Conservation (phyloP, 1,139 yeast species). For the Schwanniomyces etchellsii region DNA sequence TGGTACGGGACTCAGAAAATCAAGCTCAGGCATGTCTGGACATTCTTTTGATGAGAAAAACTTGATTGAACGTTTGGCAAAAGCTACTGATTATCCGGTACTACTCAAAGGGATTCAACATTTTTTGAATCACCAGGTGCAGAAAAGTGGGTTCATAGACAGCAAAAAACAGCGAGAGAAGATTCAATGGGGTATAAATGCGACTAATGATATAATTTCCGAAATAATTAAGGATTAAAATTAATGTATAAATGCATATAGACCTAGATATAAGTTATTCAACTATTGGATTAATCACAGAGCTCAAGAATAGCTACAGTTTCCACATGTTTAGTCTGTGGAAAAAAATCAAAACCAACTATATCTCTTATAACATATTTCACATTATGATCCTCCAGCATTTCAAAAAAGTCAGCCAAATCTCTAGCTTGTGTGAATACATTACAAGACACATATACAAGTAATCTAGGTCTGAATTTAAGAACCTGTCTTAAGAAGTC, state of each 20-base stretch:
- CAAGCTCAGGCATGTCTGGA: constrained; percentile 28
- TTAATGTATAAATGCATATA: not conserved
- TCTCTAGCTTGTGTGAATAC: constrained; percentile 46
- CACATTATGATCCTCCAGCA: constrained; percentile 13
- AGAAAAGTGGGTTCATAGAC: constrained; percentile 44
- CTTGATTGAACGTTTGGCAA: constrained; percentile 49
- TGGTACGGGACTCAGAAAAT: constrained; percentile 36
- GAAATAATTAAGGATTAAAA: constrained; percentile 1
- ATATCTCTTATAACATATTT: constrained; percentile 27
- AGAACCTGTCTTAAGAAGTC: constrained; percentile 30
- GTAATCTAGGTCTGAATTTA: constrained; percentile 30
- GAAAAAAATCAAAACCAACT: constrained; percentile 42
- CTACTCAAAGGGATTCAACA: constrained; percentile 70
- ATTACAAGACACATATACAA: constrained; percentile 41
- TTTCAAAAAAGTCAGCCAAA: constrained; percentile 20
- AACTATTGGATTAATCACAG: constrained; percentile 1
- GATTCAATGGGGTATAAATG: constrained; percentile 65
- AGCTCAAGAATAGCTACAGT: constrained; percentile 33
- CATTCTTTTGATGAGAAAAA: constrained; percentile 48
- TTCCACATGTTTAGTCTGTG: constrained; percentile 46
- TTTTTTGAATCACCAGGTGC: constrained; percentile 53
- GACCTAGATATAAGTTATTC: not conserved
- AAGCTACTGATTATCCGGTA: constrained; percentile 58
- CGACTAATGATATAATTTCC: constrained; percentile 44
- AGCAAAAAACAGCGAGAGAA: constrained; percentile 58